phyloP scores from a whole-genome alignment of 805 yeast species.

The Kuraishia capsulata region DNA sequence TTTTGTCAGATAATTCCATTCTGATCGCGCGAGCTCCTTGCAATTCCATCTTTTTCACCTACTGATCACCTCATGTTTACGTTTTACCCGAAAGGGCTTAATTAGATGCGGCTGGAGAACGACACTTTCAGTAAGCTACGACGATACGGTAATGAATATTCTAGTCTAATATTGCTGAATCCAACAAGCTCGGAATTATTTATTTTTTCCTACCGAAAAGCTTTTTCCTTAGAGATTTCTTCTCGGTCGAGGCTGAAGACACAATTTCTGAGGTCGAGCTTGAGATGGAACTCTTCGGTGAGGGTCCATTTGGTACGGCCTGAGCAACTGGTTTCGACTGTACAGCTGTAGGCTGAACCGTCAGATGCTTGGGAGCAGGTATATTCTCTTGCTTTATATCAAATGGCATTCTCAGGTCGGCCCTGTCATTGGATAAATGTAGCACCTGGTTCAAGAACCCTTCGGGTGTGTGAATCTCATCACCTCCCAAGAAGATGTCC shows the following conservation, averaged over 20 bases:
- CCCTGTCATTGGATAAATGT: conserved; percentile 25
- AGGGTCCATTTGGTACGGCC: not conserved
- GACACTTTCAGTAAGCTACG: no score
- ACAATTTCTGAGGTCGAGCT: not conserved
- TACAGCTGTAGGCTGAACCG: not conserved
- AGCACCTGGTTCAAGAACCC: conserved; percentile 28
- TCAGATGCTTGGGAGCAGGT: not conserved
- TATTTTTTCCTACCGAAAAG: not conserved
- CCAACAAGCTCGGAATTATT: no score
- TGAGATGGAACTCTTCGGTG: not conserved
- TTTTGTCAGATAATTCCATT: no score
- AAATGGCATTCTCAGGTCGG: conserved; percentile 30
- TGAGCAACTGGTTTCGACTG: not conserved
- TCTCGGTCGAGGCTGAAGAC: not conserved
- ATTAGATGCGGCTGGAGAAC: no score
- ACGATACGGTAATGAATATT: no score
- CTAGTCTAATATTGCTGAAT: no score
- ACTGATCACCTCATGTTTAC: not conserved
- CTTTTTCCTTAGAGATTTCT: not conserved
- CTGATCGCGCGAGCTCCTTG: no score
- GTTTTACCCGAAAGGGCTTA: not conserved
- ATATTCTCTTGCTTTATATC: conserved; percentile 15
- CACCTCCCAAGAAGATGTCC: conserved; percentile 78
- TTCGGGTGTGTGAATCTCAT: conserved; percentile 53
- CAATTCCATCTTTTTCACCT: no score